A percentile compares a stretch with the other conserved stretches of the same genome.
These are phyloP conservation scores for Penstemon barbatus DNA, from an alignment of 257 asterid species.

Conservation along the genomic window DNA sequence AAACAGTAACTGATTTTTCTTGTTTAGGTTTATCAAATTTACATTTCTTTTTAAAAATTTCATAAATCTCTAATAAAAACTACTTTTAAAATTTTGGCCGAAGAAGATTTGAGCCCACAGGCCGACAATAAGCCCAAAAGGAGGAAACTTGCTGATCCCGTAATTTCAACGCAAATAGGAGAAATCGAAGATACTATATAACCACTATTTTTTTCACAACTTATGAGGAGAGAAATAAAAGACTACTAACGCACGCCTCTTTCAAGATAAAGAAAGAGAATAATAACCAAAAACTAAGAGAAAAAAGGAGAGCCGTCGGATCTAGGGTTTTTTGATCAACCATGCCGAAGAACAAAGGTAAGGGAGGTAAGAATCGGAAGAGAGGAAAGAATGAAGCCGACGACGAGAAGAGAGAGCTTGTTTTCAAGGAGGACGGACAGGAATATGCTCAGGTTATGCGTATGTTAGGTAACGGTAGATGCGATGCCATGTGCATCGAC, in stretches of 20 bases:
- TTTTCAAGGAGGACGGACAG: constrained; percentile 94
- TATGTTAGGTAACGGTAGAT: constrained; percentile 93
- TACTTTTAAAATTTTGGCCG: background rate
- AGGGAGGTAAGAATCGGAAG: constrained; percentile 97
- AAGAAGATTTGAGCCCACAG: no score
- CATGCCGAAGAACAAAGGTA: constrained; percentile 99
- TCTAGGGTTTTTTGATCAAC: constrained; percentile 42
- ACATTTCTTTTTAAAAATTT: no score
- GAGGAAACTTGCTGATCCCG: constrained; percentile 1
- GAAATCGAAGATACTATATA: no score
- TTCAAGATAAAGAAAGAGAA: background rate
- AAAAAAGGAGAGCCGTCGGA: constrained; percentile 28
- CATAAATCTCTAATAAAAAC: no score
- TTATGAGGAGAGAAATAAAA: background rate
- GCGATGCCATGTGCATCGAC: constrained; percentile 86
- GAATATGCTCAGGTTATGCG: constrained; percentile 90
- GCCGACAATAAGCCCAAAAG: constrained; percentile 4
- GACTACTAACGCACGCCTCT: constrained; percentile 4
- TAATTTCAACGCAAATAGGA: constrained; percentile 13
- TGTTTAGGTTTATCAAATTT: no score
- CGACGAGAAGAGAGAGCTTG: constrained; percentile 92
- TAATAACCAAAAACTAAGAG: background rate
- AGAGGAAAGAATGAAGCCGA: constrained; percentile 97
- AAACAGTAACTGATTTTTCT: no score
- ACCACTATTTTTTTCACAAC: no score